Evolutionary conservation across 139 green algal species (phyloP), one percentile per base, ranked within the genome.

Genomic region (Chlorokybus atmophyticus): DNA sequence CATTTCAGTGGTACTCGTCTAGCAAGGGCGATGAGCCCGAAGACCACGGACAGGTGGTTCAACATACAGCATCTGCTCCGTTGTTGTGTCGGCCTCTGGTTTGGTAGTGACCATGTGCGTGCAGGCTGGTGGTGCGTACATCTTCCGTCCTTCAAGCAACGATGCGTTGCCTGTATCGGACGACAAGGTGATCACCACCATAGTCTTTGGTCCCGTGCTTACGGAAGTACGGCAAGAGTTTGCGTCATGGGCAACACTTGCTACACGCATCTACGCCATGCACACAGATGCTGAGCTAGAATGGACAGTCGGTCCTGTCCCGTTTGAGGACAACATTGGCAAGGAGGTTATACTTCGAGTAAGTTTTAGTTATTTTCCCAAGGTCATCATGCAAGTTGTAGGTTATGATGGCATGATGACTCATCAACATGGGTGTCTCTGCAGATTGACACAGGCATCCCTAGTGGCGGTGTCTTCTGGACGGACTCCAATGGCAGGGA

Each of bases 401-500:
- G n/a, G n/a, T n/a, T n/a, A n/a, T n/a, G n/a, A n/a, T n/a, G n/a
- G n/a, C n/a, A n/a, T n/a, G n/a, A n/a, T n/a, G n/a, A n/a, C n/a
- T n/a, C n/a, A n/a, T n/a, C n/a, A n/a, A n/a, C n/a, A n/a, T n/a
- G n/a, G n/a, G n/a, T n/a, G n/a, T n/a, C n/a, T n/a, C n/a, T n/a
- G n/a, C n/a, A n/a, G n/a, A n/a, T n/a, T n/a, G n/a, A n/a, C n/a
- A n/a, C n/a, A n/a, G n/a, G n/a, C n/a, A n/a, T n/a, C n/a, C n/a
- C n/a, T n/a, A n/a, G n/a, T n/a, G n/a, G n/a, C n/a, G n/a, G n/a
- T n/a, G n/a, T n/a, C 28, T 75, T 74, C 62, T 75, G 57, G 40
- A 75, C 66, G 26, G 66, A 75, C 42, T 74, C 63, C n/a, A 74
- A 74, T 28, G 66, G 66, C 26, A 62, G 66, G 6, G 66, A 75